Base-by-base conservation (phyloP, 1,284 basidiomycete genomes). In the Malassezia yamatoensis region DNA sequence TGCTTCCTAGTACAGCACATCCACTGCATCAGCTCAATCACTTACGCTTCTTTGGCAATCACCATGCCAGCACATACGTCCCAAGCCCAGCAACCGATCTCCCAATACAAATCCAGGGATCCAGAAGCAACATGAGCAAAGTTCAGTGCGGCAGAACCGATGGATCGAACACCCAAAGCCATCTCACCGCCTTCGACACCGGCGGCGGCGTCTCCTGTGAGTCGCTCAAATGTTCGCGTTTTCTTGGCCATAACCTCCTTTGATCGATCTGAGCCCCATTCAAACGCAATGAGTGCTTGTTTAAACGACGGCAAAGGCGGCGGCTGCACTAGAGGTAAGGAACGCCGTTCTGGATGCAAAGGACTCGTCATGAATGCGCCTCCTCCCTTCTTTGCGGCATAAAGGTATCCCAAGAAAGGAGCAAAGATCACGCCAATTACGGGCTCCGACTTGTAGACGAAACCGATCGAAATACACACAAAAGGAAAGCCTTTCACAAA, bases 1-100 rank as follows among this genome's bases (percentile, higher is more conserved):
- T 59, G 21, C 51, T 63, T 56, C 54, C 62, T 15, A 64, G 62
- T 8, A 58, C 70, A 43, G 49, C 61, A 13, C 45, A 66, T 32
- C 57, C 70, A 48, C 61, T 64, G 51, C 5, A 52, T 45, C 13
- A 35, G 46, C 41, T 16, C 0, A 11, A 4, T 78, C 21, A 86
- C 83, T 6, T 90, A 90, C 0, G 91, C 88, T 75, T 96, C 93
- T 60, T 87, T 81, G 0, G 88, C 87, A 62, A 98, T 91, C 60
- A 91, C 84, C n/a, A 88, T 83, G 0, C 90, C 91, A 0, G 93
- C 85, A 79, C 84, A 74, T 1, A 67, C 77, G 57, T 77, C 74
- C 72, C 71, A 74, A 0, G 69, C 68, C 72, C 72, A 75, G 53
- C 70, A 72, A 2, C 72, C 72, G 44, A 75, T 71, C 42, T 75